A percentile compares a stretch with the other conserved stretches of the same genome.
Evolutionary conservation across 2,329 filamentous ascomycete species (phyloP).

Genomic region (Cordyceps fumosorosea): DNA sequence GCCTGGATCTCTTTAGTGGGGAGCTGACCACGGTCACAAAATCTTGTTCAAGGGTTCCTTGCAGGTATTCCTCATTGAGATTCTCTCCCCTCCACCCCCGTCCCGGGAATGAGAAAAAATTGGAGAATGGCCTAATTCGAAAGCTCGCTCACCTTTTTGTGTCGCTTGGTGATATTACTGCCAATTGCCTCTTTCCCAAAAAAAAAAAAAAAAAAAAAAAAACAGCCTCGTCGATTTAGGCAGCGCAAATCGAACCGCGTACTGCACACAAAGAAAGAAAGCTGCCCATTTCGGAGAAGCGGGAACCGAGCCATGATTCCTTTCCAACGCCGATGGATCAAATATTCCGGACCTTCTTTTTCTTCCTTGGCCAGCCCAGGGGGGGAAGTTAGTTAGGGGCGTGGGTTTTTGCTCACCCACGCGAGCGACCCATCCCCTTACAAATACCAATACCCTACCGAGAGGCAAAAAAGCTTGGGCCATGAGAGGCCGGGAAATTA

Average conservation of each 20-base stretch:
- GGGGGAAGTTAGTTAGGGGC: background rate
- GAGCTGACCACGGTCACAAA: background rate
- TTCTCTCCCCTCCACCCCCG: background rate
- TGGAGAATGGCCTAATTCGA: conserved; percentile 5
- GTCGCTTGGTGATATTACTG: background rate
- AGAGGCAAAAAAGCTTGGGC: background rate
- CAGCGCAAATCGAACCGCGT: background rate
- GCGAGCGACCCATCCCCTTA: background rate
- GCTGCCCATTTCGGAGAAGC: background rate
- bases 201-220: no score
- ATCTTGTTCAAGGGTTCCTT: background rate
- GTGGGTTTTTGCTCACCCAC: background rate
- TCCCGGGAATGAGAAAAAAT: background rate
- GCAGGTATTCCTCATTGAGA: conserved; percentile 2
- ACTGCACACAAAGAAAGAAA: background rate
- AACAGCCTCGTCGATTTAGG: background rate
- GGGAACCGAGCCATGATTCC: background rate
- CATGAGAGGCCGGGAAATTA: conserved; percentile 1
- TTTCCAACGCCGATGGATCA: background rate
- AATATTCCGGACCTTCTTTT: background rate
- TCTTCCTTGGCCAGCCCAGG: background rate
- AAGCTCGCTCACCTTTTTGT: background rate
- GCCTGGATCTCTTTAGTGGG: conserved; percentile 3
- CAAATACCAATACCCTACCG: background rate
- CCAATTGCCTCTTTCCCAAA: no score